Evolutionary conservation across 1,284 basidiomycete species (phyloP).

Genomic region (Ustilago xerochloae): DNA sequence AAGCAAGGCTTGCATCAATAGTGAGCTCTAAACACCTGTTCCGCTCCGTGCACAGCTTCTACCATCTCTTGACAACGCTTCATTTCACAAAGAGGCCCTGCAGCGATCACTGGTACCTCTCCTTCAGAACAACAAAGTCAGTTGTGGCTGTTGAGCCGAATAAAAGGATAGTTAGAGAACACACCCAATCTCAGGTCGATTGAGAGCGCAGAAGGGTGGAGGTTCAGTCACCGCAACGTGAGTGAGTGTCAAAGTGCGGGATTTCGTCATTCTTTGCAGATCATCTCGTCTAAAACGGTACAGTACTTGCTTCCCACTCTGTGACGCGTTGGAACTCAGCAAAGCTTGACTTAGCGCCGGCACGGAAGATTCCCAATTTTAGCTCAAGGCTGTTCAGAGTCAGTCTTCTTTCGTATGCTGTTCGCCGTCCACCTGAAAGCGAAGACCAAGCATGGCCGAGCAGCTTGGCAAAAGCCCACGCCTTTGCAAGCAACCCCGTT

Average conservation of each 20-base stretch:
- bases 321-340: not conserved
- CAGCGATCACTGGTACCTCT: no score
- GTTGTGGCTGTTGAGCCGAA: no score
- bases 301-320: not conserved
- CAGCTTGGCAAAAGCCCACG: slow-evolving; percentile 4
- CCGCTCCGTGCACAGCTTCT: no score
- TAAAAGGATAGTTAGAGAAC: no score
- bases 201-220: no score
- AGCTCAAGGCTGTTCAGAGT: not conserved
- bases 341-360: not conserved
- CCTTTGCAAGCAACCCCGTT: not conserved
- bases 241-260: not conserved
- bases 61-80: no score
- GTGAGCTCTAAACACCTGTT: no score
- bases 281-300: slow-evolving; percentile 3
- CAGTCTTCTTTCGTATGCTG: not conserved
- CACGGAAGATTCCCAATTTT: not conserved
- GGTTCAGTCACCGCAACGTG: not conserved
- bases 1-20: no score
- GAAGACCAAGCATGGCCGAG: not conserved
- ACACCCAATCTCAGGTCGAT: no score
- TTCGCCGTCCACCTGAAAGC: not conserved
- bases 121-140: no score
- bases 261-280: slow-evolving; percentile 4
- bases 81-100: no score